Base-by-base conservation (phyloP, 2,329 filamentous ascomycete genomes). In the Colletotrichum sp. region DNA sequence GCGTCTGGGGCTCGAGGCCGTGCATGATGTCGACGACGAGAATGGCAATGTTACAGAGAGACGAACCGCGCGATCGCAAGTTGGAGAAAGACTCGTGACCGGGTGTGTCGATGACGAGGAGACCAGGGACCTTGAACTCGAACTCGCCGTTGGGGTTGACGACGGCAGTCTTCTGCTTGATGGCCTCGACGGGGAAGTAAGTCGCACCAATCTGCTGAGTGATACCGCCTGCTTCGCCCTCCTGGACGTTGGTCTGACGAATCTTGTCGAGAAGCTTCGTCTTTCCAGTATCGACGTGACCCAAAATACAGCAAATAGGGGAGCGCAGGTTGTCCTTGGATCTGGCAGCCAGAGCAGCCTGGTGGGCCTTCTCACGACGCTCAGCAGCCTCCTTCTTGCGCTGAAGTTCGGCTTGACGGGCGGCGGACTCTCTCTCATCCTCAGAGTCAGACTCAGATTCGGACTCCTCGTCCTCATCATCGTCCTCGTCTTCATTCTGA, bases 41-140 rank as follows among this genome's bases (percentile, higher is more conserved):
- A 84, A 99, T 99, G 81, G 97, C 97, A 87, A 99, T 99, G 89
- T 99, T 99, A 87, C 98, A 99, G 75, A 99, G 95, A 16, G 96
- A 99, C 55, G 97, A 99, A 87, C 97, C 97, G 88, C 98, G 93
- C 80, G 96, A 98, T 82, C 98, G 95, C 79, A 99, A 88, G 87
- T 99, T 99, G 78, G 96, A 98, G 92, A 99, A 99, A 82, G 97
- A 99, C 92, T 99, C 97, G 96, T 99, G 97, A 88, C 97, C 97
- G 82, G 97, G 98, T 1, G 97, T 99, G 87, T 99, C 97, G 82
- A 99, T 99, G 82, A 99, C 93, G 79, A 99, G 88, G 71, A 99
- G 92, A 91, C 97, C 97, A 60, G 97, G 98, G 26, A 99, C 95
- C 89, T 98, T 99, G 92, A 98, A 98, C 78, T 98, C 95, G 85